These are phyloP conservation scores for Enteropsectra breve DNA, from an alignment of 371 early-diverging fungal species.

Conservation along the genomic window DNA sequence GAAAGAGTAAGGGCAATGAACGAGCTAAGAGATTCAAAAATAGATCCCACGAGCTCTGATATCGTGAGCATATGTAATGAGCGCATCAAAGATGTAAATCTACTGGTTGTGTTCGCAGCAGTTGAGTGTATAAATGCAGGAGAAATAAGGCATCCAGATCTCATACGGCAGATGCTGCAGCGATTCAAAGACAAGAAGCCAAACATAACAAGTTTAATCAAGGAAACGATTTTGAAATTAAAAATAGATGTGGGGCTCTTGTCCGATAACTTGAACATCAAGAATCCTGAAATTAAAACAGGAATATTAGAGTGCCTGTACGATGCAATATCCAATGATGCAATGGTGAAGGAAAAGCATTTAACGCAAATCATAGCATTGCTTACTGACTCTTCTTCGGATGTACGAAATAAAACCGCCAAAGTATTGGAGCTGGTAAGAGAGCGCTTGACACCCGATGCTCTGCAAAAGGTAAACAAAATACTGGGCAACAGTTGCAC, in stretches of 20 bases:
- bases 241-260: slow-evolving; percentile 2
- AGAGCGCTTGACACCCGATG: too few species aligned
- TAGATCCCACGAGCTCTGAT: neutral
- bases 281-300: slow-evolving; percentile 42
- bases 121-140: slow-evolving; percentile 12
- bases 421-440: too few species aligned
- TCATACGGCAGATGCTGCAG: slow-evolving; percentile 18
- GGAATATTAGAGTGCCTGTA: slow-evolving; percentile 8
- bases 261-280: slow-evolving; percentile 11
- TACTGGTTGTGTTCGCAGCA: slow-evolving; percentile 7
- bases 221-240: slow-evolving; percentile 19
- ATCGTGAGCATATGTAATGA: neutral
- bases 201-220: slow-evolving; percentile 23
- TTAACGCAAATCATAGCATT: too few species aligned
- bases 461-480: too few species aligned
- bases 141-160: slow-evolving; percentile 6
- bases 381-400: too few species aligned
- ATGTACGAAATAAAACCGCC: too few species aligned
- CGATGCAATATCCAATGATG: neutral
- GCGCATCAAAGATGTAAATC: slow-evolving; percentile 14
- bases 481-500: too few species aligned
- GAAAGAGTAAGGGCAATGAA: slow-evolving; percentile 10
- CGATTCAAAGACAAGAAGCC: slow-evolving; percentile 45
- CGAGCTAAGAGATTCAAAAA: neutral
- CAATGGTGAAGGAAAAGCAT: neutral